These are phyloP conservation scores for Cryptococcus maquisensis DNA, from an alignment of 1,284 basidiomycete species.

Conservation along the genomic window DNA sequence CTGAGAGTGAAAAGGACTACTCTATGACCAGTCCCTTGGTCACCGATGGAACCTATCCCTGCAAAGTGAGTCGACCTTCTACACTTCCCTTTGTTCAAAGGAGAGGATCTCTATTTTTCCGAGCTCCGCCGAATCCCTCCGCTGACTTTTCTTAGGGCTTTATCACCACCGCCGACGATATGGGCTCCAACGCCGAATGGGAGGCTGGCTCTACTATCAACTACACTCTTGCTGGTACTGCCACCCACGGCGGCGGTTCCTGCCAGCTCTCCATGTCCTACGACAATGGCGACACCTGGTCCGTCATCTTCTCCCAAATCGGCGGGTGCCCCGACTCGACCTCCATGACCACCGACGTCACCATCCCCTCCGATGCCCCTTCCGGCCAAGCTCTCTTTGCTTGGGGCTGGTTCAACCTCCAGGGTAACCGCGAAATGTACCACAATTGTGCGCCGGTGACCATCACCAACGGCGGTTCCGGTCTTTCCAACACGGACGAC, in stretches of 20 bases:
- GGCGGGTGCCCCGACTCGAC: conserved; percentile 45
- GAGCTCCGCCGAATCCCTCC: not conserved
- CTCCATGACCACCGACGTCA: conserved; percentile 29
- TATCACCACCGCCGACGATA: conserved; percentile 32
- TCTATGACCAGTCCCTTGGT: conserved; percentile 43
- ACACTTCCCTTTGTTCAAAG: not conserved
- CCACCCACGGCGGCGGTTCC: conserved; percentile 48
- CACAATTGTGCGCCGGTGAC: conserved; percentile 49
- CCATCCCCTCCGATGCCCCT: conserved; percentile 43
- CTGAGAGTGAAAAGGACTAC: conserved; percentile 43
- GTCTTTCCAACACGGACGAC: conserved; percentile 16
- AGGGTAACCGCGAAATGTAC: conserved; percentile 48
- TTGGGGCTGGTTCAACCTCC: conserved; percentile 51
- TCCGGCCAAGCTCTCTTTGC: conserved; percentile 47
- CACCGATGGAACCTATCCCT: conserved; percentile 44
- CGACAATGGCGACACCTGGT: conserved; percentile 48
- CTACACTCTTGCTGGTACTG: conserved; percentile 40
- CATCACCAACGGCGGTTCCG: conserved; percentile 36
- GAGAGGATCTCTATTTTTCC: not conserved
- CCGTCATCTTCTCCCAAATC: conserved; percentile 44
- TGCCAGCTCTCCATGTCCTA: conserved; percentile 49
- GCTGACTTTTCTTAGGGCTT: conserved; percentile 28
- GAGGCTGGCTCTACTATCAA: conserved; percentile 30
- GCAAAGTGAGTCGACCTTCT: conserved; percentile 35
- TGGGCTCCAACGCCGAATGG: conserved; percentile 36